Base-by-base conservation (phyloP, 768 basidiomycete species). In the Leccinellum rugosiceps region DNA sequence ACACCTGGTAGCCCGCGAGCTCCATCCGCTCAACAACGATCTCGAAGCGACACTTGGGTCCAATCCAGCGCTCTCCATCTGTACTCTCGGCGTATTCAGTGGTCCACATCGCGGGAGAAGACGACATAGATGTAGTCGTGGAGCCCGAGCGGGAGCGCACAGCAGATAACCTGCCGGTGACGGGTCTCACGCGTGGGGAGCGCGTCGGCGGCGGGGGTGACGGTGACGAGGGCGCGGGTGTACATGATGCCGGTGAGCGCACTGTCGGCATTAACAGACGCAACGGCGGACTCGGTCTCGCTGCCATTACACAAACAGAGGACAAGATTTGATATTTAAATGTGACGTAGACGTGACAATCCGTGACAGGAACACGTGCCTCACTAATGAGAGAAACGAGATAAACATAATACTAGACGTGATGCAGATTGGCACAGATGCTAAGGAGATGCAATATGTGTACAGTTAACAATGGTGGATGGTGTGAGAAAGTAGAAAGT, bases 1-100 rank as follows among this genome's bases (percentile, higher is more conserved):
- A 94, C 55, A 93, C 78, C 73, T 92, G 91, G 72, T 85, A 91
- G 1, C 86, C 86, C 19, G 76, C 59, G 50, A 73, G 65, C 46
- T 83, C 73, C 47, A 85, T 63, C 17, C 73, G 71, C 32, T 81
- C 77, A 35, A 79, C 74, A 8, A 77, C 77, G 55, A 83, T 70
- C 63, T 80, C 78, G 59, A 86, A 83, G 50, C 72, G 75, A 49
- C 75, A 74, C 19, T 77, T 76, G 10, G 73, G 66, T 1, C 77
- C 78, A 17, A 83, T 71, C 81, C 82, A 83, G 32, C 68, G 68
- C 44, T 73, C 70, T 17, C 70, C 70, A n/a, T 70, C 64, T 1
- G 45, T 44, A 25, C 26, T 30, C 19, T 69, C 61, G 1, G 26
- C 54, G 8, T 71, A 58, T 26, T 58, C 61, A 28, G 21, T 45